phyloP scores from a whole-genome alignment of 768 basidiomycete species.

The Clitopilus passeckerianus region DNA sequence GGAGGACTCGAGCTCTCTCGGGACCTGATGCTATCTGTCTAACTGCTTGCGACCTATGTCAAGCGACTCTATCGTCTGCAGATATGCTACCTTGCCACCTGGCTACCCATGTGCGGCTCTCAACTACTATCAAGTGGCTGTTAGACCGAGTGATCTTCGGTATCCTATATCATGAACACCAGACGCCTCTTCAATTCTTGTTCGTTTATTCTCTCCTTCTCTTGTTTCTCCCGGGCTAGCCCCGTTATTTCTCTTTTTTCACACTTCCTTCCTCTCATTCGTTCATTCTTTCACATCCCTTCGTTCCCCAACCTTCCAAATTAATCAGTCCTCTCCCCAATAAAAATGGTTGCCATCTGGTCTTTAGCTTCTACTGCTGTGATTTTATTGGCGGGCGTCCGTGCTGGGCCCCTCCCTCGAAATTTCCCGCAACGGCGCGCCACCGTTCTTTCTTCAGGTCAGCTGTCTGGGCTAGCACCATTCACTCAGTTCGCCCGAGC shows the following conservation, averaged over 20 bases:
- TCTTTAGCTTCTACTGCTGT: constrained; percentile 1
- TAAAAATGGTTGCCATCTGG: constrained; percentile 4
- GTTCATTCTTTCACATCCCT: neutral
- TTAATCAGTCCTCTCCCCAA: neutral
- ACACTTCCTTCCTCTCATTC: neutral
- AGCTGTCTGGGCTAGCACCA: constrained; percentile 12
- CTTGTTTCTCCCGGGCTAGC: constrained; percentile 4
- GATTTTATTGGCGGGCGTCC: constrained; percentile 7
- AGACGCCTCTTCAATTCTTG: neutral
- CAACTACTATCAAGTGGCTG: neutral
- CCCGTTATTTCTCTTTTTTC: constrained; percentile 1
- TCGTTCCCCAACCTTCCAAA: neutral
- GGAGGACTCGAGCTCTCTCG: neutral
- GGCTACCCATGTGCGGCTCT: neutral
- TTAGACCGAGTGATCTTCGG: neutral
- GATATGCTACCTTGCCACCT: neutral
- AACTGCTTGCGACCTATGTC: neutral
- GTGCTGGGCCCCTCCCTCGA: constrained; percentile 6
- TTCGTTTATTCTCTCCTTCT: neutral
- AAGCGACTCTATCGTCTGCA: neutral
- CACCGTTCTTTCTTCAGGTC: constrained; percentile 5
- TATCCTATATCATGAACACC: neutral
- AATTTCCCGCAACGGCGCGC: constrained; percentile 2
- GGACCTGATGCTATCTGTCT: neutral
- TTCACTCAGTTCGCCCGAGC: constrained; percentile 30